Evolutionary conservation across 768 basidiomycete genomes (phyloP).

Genomic region (Russula foetens): DNA sequence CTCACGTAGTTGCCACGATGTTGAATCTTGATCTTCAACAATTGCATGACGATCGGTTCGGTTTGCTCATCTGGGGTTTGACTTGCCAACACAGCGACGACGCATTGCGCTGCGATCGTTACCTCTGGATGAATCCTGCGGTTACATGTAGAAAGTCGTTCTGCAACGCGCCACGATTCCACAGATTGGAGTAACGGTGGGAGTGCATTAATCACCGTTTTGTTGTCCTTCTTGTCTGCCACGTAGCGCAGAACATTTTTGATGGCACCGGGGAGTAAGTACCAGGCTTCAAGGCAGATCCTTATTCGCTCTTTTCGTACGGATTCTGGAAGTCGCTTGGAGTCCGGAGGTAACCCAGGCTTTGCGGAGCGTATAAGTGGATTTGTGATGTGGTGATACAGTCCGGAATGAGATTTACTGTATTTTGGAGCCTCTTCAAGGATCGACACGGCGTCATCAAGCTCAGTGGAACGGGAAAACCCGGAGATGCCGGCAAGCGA

Average conservation of each 20-base stretch:
- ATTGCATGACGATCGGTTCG: not conserved
- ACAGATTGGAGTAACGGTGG: not conserved
- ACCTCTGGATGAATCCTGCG: not conserved
- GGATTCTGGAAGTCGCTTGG: not conserved
- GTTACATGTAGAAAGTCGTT: not conserved
- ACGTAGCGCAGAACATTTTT: not conserved
- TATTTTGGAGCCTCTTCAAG: not conserved
- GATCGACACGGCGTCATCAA: not conserved
- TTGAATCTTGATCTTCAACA: not conserved
- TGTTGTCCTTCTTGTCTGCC: not conserved
- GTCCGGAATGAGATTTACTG: not conserved
- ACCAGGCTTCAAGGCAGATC: not conserved
- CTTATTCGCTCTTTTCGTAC: not conserved
- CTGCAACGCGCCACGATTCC: not conserved
- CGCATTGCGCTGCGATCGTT: not conserved
- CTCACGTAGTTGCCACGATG: too few relatives aligned
- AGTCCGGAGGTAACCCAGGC: not conserved
- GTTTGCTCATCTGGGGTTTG: not conserved
- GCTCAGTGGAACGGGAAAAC: not conserved
- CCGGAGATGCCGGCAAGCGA: conserved; percentile 2
- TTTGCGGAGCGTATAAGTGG: not conserved
- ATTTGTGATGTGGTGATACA: not conserved
- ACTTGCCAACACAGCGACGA: not conserved
- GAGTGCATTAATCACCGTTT: not conserved
- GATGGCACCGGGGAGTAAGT: not conserved